These are phyloP conservation scores for Solanum tarapatanum DNA, from an alignment of 257 asterid genomes.

Conservation along the genomic window DNA sequence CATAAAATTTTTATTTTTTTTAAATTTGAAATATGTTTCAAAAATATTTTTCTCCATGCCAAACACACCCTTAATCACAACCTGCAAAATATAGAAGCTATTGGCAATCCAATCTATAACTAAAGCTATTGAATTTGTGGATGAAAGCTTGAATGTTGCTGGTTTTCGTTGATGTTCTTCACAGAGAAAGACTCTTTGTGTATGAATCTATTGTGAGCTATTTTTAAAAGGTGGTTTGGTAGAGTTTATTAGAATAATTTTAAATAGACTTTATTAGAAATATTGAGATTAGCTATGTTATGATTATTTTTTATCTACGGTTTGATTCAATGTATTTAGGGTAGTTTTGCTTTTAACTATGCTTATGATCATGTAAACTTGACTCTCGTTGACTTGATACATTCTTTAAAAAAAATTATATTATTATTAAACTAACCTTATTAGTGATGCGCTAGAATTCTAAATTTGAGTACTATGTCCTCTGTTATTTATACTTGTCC, in stretches of 20 bases:
- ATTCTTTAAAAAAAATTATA: no score
- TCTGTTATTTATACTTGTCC: neutral
- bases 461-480: neutral
- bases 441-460: neutral
- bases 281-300: no score
- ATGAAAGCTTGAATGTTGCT: neutral
- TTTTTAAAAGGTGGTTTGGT: neutral
- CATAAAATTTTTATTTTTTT: no score
- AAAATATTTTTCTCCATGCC: no score
- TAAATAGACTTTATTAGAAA: neutral
- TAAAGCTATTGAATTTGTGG: neutral
- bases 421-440: neutral
- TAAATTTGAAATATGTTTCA: no score
- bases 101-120: neutral
- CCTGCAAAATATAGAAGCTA: no score
- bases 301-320: neutral
- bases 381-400: neutral
- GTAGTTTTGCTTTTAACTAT: neutral
- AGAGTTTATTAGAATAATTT: neutral
- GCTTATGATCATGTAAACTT: neutral
- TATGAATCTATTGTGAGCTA: neutral
- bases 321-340: neutral
- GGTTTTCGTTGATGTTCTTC: neutral
- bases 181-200: neutral
- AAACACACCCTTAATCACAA: no score